These are phyloP conservation scores for Vitrella brassicaformis DNA, from an alignment of 73 alveolate species.

Conservation along the genomic window DNA sequence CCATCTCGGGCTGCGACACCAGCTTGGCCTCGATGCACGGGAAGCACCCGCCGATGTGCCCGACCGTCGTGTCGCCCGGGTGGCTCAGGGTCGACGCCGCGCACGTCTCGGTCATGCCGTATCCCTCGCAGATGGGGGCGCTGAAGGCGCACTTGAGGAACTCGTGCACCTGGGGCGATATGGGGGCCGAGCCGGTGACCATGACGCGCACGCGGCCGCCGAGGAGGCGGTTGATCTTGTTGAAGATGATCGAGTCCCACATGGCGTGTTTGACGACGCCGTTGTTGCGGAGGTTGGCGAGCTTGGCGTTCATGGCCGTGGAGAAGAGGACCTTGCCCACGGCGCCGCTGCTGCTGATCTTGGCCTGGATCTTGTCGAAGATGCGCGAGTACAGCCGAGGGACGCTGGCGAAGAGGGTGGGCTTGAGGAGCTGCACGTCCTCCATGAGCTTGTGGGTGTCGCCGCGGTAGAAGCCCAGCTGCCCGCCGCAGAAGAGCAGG, in stretches of 20 bases:
- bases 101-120: neutral
- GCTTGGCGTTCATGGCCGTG: constrained; percentile 56
- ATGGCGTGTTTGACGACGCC: constrained; percentile 53
- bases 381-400: constrained; percentile 87
- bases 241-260: constrained; percentile 70
- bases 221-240: constrained; percentile 54
- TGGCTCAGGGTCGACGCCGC: neutral
- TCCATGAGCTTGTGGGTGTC: constrained; percentile 57
- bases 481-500: constrained; percentile 6
- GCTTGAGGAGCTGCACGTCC: constrained; percentile 58
- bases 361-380: constrained; percentile 61
- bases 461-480: constrained; percentile 61
- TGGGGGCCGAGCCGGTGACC: constrained; percentile 86
- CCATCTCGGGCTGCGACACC: constrained; percentile 77
- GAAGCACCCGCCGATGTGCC: constrained; percentile 74
- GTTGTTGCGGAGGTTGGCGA: constrained; percentile 24
- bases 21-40: constrained; percentile 56
- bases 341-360: constrained; percentile 47
- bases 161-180: constrained; percentile 59
- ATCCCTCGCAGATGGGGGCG: neutral
- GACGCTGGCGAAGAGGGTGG: constrained; percentile 85
- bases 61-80: neutral
- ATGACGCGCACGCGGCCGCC: constrained; percentile 81
- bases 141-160: constrained; percentile 45
- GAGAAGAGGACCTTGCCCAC: constrained; percentile 43